Conservation (phyloP, 768 basidiomycete genomes). For the Boletus pseudo-olivaceus region DNA sequence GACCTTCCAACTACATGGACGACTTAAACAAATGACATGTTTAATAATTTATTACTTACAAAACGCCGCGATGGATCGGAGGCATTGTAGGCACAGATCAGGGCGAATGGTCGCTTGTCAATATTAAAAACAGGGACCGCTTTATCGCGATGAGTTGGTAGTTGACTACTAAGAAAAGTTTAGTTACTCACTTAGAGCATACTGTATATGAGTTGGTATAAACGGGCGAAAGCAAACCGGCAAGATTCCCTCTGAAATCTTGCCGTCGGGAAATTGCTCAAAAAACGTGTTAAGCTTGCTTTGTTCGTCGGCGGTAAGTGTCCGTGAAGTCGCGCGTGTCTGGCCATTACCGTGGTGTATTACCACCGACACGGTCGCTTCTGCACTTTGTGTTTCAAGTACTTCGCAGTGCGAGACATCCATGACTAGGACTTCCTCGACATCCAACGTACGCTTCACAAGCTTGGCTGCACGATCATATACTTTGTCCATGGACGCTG, state of each 20-base stretch:
- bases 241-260: conserved; percentile 82
- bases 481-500: conserved; percentile 74
- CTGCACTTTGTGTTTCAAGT: conserved; percentile 60
- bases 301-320: conserved; percentile 69
- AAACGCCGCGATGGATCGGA: conserved; percentile 77
- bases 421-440: conserved; percentile 89
- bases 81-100: conserved; percentile 89
- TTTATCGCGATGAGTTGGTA: conserved; percentile 27
- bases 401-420: conserved; percentile 91
- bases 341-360: conserved; percentile 67
- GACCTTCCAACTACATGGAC: conserved; percentile 69
- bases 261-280: conserved; percentile 75
- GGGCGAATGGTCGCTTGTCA: conserved; percentile 86
- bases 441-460: conserved; percentile 85
- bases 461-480: conserved; percentile 89
- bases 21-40: conserved; percentile 5
- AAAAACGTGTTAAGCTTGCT: conserved; percentile 75
- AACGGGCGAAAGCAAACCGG: conserved; percentile 81
- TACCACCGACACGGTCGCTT: conserved; percentile 63
- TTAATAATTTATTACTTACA: conserved; percentile 40
- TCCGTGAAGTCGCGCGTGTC: conserved; percentile 47
- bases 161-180: background rate
- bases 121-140: conserved; percentile 93
- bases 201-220: conserved; percentile 77
- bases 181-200: conserved; percentile 70